phyloP scores from a whole-genome alignment of 129 eudicot species.

The Erigeron canadensis region DNA sequence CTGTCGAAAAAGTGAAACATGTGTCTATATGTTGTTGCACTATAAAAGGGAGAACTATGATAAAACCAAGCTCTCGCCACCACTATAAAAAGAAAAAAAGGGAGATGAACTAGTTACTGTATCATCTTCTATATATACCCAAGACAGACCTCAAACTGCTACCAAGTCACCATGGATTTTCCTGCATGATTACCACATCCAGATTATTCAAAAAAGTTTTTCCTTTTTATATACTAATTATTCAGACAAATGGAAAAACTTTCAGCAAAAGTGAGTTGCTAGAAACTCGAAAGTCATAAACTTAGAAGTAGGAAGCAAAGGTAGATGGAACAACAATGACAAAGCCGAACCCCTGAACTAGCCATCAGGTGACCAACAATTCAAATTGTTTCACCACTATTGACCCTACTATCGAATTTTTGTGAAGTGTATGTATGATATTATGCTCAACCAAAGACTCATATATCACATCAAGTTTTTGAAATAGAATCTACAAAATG shows the following conservation, averaged over 20 bases:
- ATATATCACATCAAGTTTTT: neutral
- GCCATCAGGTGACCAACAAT: too few species aligned
- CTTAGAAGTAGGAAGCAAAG: neutral
- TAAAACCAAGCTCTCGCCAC: constrained; percentile 22
- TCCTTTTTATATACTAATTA: neutral
- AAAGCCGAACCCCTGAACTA: too few species aligned
- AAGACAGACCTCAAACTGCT: constrained; percentile 19
- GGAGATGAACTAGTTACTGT: neutral
- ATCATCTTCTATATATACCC: constrained; percentile 20
- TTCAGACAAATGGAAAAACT: neutral
- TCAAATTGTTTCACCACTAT: too few species aligned
- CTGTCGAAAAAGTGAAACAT: neutral
- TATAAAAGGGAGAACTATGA: constrained; percentile 20
- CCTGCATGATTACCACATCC: constrained; percentile 19
- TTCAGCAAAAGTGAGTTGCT: neutral
- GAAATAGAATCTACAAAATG: neutral
- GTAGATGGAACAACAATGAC: too few species aligned
- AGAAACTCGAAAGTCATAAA: neutral
- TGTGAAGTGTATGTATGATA: too few species aligned
- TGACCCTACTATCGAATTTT: too few species aligned
- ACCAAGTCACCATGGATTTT: constrained; percentile 7
- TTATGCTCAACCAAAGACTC: neutral
- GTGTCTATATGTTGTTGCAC: constrained; percentile 13
- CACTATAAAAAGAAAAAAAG: neutral
- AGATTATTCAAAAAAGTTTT: constrained; percentile 4